These are phyloP conservation scores for Chloranthus sessilifolius DNA, from an alignment of 164 flowering plant species.

Conservation along the genomic window DNA sequence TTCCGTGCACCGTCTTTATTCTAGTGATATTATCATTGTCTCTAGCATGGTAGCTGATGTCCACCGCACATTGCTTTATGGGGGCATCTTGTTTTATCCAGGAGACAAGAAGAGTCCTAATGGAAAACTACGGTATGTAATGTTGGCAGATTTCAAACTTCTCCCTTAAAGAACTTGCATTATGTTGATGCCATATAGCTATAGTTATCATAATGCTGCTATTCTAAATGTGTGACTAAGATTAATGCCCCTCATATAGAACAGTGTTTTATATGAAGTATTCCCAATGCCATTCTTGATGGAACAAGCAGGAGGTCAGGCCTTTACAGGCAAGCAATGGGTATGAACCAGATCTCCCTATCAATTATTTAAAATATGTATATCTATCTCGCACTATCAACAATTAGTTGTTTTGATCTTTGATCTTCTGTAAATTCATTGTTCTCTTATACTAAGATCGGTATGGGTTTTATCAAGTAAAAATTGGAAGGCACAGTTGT, in stretches of 20 bases:
- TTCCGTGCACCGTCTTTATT: too few relatives aligned
- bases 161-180: too few relatives aligned
- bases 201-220: not conserved
- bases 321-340: conserved; percentile 83
- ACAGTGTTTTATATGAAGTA: conserved; percentile 89
- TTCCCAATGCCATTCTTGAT: conserved; percentile 90
- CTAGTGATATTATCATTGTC: conserved; percentile 5
- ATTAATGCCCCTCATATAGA: not conserved
- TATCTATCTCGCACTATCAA: too few relatives aligned
- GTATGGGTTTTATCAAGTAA: too few relatives aligned
- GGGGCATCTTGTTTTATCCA: conserved; percentile 98
- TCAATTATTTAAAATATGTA: too few relatives aligned
- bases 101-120: conserved; percentile 94
- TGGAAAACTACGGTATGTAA: conserved; percentile 82
- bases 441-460: too few relatives aligned
- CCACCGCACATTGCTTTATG: conserved; percentile 96
- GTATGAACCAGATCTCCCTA: conserved; percentile 33
- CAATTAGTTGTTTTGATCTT: too few relatives aligned
- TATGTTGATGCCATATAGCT: not conserved
- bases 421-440: too few relatives aligned
- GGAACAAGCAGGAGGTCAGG: conserved; percentile 92
- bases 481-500: not conserved
- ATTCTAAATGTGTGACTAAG: not conserved
- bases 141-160: not conserved
- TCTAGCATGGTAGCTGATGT: conserved; percentile 99